Base-by-base conservation (phyloP, 345 rosid species). In the Euphorbia lathyris region DNA sequence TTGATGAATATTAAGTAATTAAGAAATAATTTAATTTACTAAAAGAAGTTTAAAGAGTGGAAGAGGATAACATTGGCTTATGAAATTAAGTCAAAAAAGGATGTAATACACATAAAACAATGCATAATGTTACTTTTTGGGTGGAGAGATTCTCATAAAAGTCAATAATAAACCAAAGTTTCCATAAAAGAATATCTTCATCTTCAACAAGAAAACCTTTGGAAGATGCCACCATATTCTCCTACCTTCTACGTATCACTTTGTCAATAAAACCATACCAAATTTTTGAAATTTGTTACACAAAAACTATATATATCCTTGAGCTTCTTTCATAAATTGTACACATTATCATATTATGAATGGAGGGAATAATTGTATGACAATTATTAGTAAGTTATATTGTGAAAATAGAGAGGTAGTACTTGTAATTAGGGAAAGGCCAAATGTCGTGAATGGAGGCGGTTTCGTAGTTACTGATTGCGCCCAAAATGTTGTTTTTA, bases 401-500 rank as follows among this genome's bases (percentile, higher is more conserved):
- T 88, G 93, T 65, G 82, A 82, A n/a, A 71, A 85, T 11, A 52
- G 78, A n/a, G 84, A 84, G 81, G 86, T 52, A 13, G 84, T 75
- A 65, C 82, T 94, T 23, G 81, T 82, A 22, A 91, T 94, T 30
- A 76, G 98, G 73, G 80, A 82, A 69, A 82, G 98, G 86, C 97
- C 97, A 1, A 88, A 81, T 26, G 89, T 78, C 4, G 84, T 83
- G 22, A 84, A 74, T 17, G 97, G 98, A 0, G 98, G 97, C 32
- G 97, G 98, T n/a, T 87, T 94, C 36, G 96, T 94, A 43, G 97
- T 89, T 23, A 85, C 95, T 0, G 85, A 94, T 76, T 79, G 70
- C 73, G 69, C 64, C 81, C 95, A 89, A 57, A 85, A 74, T 36
- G 83, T 77, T 53, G 80, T 87, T 64, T 93, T 91, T 79, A 81